A percentile compares a stretch with the other conserved stretches of the same genome.
phyloP scores from a whole-genome alignment of 164 flowering plant species.

The Magnolia officinalis region DNA sequence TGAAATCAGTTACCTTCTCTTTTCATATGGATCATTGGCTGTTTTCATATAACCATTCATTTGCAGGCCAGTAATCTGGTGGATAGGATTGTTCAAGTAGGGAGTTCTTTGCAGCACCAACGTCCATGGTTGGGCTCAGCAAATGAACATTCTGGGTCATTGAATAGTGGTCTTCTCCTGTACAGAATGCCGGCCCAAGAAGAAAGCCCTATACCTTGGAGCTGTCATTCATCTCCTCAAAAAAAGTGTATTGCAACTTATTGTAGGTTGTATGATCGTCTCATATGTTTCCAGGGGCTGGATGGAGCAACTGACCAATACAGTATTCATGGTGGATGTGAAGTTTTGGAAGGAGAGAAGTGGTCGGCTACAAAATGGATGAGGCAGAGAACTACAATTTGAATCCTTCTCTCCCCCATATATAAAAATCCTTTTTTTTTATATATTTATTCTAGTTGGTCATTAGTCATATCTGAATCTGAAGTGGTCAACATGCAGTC shows the following conservation, averaged over 20 bases:
- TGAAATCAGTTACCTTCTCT: background rate
- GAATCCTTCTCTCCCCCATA: conserved; percentile 13
- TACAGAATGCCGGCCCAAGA: background rate
- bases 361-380: conserved; percentile 99
- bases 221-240: background rate
- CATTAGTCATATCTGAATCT: background rate
- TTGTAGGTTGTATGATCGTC: background rate
- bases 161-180: no score
- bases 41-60: background rate
- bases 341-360: conserved; percentile 81
- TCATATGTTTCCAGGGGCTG: conserved; percentile 50
- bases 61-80: background rate
- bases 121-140: background rate
- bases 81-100: background rate
- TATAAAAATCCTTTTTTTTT: background rate
- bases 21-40: background rate
- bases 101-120: background rate
- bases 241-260: background rate
- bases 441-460: background rate
- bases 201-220: background rate
- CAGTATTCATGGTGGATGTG: conserved; percentile 90
- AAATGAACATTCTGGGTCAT: no score
- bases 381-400: conserved; percentile 60
- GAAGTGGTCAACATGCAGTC: background rate
- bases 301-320: conserved; percentile 76